Percentiles rank a stretch among this genome's conserved stretches.
These are phyloP conservation scores for Saraca asoca DNA, from an alignment of 331 rosid genomes.

Conservation along the genomic window DNA sequence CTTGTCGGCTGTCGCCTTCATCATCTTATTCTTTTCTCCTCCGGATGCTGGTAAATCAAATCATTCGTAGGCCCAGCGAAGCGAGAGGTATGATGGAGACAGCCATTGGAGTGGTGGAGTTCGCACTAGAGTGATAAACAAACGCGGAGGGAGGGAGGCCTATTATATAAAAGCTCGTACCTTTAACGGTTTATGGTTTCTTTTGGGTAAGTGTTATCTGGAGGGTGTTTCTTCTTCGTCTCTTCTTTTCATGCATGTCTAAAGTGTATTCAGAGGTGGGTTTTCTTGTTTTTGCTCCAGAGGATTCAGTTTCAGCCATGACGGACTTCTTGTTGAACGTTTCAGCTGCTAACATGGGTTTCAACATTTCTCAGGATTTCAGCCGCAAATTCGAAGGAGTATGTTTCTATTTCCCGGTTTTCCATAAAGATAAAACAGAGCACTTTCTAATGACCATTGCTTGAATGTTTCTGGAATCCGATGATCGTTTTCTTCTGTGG, in stretches of 20 bases:
- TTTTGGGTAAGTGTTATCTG: constrained; percentile 46
- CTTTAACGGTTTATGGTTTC: constrained; percentile 50
- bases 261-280: constrained; percentile 46
- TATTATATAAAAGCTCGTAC: constrained; percentile 47
- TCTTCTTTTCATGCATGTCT: constrained; percentile 38
- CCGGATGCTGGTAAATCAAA: constrained; percentile 48
- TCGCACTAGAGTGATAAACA: constrained; percentile 25
- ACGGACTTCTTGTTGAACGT: constrained; percentile 49
- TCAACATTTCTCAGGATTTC: constrained; percentile 55
- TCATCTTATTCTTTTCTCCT: constrained; percentile 30
- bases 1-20: constrained; percentile 35
- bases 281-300: constrained; percentile 40
- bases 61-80: constrained; percentile 47
- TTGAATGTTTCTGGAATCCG: constrained; percentile 90
- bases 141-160: not conserved
- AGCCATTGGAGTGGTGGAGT: constrained; percentile 37
- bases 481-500: constrained; percentile 62
- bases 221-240: constrained; percentile 7
- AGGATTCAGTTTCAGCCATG: constrained; percentile 47
- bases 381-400: constrained; percentile 55
- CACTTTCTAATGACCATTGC: constrained; percentile 52
- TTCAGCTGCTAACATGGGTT: constrained; percentile 63
- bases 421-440: constrained; percentile 41
- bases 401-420: constrained; percentile 59
- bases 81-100: constrained; percentile 52